A percentile compares a stretch with the other conserved stretches of the same genome.
These are phyloP conservation scores for Echites panduratus DNA, from an alignment of 257 asterid species.

Conservation along the genomic window DNA sequence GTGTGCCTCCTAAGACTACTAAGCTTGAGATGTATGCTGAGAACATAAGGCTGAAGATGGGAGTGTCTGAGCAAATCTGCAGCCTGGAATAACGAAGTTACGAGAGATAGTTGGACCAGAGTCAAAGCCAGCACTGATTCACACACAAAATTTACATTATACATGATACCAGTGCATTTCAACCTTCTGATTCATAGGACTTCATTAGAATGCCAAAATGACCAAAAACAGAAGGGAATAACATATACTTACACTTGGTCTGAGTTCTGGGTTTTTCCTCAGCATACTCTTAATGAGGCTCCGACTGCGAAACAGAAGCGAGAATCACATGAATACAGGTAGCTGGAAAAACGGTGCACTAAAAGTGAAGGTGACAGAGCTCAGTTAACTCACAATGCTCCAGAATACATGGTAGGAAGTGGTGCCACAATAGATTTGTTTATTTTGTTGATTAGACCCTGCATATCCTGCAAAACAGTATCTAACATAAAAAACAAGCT, in stretches of 20 bases:
- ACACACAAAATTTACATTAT: background rate
- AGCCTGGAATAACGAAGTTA: conserved; percentile 47
- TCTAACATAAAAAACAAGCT: conserved; percentile 8
- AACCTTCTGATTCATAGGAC: background rate
- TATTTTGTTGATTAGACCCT: conserved; percentile 91
- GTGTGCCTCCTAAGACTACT: conserved; percentile 59
- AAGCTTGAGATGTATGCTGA: conserved; percentile 49
- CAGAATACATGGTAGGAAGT: conserved; percentile 79
- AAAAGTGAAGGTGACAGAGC: conserved; percentile 9
- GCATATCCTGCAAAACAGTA: conserved; percentile 68
- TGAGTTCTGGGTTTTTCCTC: conserved; percentile 75
- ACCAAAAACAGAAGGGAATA: conserved; percentile 3
- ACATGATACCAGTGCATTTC: no score
- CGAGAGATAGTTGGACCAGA: background rate
- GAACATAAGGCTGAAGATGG: conserved; percentile 67
- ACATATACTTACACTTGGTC: conserved; percentile 76
- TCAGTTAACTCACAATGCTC: conserved; percentile 70
- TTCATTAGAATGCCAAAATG: background rate
- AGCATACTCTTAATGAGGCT: conserved; percentile 95
- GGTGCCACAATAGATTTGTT: conserved; percentile 87
- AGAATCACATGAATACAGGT: conserved; percentile 4
- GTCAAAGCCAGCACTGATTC: background rate
- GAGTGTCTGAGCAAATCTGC: conserved; percentile 79
- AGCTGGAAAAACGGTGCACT: background rate
- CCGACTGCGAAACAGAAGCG: conserved; percentile 46